Evolutionary conservation across 495 filamentous ascomycete genomes (phyloP).

Genomic region (Penicillium lagena): DNA sequence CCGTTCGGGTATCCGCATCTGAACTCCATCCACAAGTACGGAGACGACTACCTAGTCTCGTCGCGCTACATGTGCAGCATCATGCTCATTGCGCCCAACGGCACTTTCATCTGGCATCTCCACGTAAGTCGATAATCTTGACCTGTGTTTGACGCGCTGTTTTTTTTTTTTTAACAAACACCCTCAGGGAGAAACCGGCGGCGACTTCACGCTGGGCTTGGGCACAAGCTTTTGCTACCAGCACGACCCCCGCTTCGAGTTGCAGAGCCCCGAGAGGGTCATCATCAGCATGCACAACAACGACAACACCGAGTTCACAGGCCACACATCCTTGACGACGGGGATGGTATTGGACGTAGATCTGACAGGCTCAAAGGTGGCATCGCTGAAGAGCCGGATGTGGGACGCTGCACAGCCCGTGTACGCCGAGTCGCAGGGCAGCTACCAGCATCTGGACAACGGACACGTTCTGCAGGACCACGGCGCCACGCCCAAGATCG

Average conservation of each 20-base stretch:
- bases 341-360: constrained; percentile 20
- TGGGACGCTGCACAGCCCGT: constrained; percentile 23
- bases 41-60: constrained; percentile 28
- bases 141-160: too few relatives aligned
- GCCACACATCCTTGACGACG: constrained; percentile 12
- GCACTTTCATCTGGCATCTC: constrained; percentile 31
- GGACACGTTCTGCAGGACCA: constrained; percentile 37
- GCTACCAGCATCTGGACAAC: constrained; percentile 29
- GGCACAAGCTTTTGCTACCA: constrained; percentile 22
- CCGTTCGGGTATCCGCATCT: constrained; percentile 37
- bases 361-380: constrained; percentile 7
- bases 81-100: constrained; percentile 21
- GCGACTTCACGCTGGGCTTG: constrained; percentile 23
- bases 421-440: constrained; percentile 32
- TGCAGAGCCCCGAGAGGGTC: constrained; percentile 10
- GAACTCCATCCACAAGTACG: constrained; percentile 30
- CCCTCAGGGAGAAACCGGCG: constrained; percentile 25
- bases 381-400: constrained; percentile 10
- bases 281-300: constrained; percentile 22
- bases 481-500: constrained; percentile 34
- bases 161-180: too few relatives aligned
- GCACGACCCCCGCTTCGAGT: constrained; percentile 18
- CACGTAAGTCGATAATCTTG: constrained; percentile 15
- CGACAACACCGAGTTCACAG: constrained; percentile 12
- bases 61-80: constrained; percentile 31